Conservation (phyloP, 768 basidiomycete species). For the Nevesoporus exiguus region DNA sequence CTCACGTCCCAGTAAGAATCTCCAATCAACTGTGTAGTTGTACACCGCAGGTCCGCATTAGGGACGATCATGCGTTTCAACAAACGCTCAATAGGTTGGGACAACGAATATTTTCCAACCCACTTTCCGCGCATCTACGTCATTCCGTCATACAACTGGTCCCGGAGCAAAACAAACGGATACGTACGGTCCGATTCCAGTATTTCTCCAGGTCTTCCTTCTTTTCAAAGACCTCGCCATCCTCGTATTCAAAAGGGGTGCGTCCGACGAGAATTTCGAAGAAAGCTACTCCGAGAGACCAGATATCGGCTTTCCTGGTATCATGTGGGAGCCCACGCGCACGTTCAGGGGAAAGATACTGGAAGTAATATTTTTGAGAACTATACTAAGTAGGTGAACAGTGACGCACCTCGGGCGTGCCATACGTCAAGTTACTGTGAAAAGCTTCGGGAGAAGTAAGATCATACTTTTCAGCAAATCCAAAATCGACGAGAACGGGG, state of each 20-base stretch:
- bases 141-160: not conserved
- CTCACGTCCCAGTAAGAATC: slow-evolving; percentile 63
- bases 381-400: not conserved
- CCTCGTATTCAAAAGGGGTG: slow-evolving; percentile 85
- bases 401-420: slow-evolving; percentile 77
- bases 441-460: slow-evolving; percentile 60
- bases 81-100: slow-evolving; percentile 58
- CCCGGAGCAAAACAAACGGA: not conserved
- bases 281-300: slow-evolving; percentile 86
- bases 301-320: slow-evolving; percentile 86
- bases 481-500: slow-evolving; percentile 93
- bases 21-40: slow-evolving; percentile 57
- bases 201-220: slow-evolving; percentile 84
- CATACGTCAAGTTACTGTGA: slow-evolving; percentile 80
- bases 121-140: slow-evolving; percentile 73
- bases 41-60: slow-evolving; percentile 78
- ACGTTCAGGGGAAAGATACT: slow-evolving; percentile 93
- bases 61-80: slow-evolving; percentile 77
- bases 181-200: slow-evolving; percentile 73
- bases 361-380: not conserved
- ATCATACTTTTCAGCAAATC: slow-evolving; percentile 90
- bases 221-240: slow-evolving; percentile 73
- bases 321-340: slow-evolving; percentile 88
- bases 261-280: slow-evolving; percentile 92
- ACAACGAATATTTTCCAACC: slow-evolving; percentile 69